These are phyloP conservation scores for Chaetomidium leptoderma DNA, from an alignment of 495 filamentous ascomycete genomes.

Conservation along the genomic window DNA sequence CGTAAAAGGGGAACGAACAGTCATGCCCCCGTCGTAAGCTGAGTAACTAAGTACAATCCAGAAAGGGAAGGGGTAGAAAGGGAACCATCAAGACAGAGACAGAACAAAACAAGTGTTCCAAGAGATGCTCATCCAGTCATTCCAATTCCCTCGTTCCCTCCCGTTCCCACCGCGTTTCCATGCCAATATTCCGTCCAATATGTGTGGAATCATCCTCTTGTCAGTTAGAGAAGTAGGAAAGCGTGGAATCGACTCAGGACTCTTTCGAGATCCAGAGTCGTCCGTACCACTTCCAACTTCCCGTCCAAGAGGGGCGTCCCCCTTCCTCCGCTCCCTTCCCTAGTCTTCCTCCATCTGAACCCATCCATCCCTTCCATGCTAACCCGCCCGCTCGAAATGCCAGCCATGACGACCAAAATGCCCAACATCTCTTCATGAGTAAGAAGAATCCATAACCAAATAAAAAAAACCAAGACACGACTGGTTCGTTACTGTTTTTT, in stretches of 20 bases:
- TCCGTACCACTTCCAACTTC: neutral
- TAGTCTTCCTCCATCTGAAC: neutral
- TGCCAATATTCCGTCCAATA: neutral
- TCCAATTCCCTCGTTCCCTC: neutral
- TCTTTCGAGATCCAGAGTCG: neutral
- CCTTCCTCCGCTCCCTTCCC: neutral
- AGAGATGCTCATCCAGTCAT: constrained; percentile 9
- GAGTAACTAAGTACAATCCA: constrained; percentile 2
- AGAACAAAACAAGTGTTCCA: constrained; percentile 4
- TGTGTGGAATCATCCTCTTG: neutral
- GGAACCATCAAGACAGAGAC: constrained; percentile 10
- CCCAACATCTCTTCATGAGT: neutral
- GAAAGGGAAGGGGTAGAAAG: neutral
- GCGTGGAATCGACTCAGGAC: neutral
- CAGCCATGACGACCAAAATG: neutral
- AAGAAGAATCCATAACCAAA: neutral
- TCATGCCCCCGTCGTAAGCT: neutral
- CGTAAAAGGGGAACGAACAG: neutral
- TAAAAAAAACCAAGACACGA: constrained; percentile 20
- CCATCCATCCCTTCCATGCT: constrained; percentile 3
- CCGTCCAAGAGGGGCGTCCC: neutral
- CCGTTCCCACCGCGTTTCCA: neutral
- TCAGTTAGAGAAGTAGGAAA: neutral
- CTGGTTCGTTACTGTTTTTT: constrained; percentile 32
- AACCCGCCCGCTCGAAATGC: constrained; percentile 14